Conservation (phyloP, 257 asterid genomes). For the Hygrophila difformis region DNA sequence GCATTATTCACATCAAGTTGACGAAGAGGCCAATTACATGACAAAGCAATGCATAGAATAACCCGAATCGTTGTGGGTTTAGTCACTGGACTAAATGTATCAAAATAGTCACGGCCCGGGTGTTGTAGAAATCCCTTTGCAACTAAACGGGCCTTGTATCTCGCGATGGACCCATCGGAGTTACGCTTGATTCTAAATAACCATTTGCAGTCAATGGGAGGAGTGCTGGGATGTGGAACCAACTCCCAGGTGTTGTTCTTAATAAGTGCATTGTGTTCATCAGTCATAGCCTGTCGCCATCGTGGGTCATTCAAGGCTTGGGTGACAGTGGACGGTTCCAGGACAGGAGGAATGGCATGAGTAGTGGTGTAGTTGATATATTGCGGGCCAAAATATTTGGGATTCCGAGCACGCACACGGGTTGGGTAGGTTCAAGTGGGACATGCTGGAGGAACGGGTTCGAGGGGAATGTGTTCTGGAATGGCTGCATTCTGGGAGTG, state of each 20-base stretch:
- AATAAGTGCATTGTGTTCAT: not conserved
- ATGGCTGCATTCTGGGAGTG: too few relatives aligned
- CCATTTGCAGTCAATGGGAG: not conserved
- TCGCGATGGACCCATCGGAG: not conserved
- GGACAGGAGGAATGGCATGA: not conserved
- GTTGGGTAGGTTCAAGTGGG: not conserved
- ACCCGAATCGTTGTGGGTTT: constrained; percentile 1
- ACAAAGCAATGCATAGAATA: not conserved
- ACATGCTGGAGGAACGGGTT: not conserved
- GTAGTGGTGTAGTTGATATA: not conserved
- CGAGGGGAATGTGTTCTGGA: too few relatives aligned
- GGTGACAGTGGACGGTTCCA: not conserved
- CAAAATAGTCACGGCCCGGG: not conserved
- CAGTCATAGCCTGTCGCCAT: constrained; percentile 10
- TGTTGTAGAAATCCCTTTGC: not conserved
- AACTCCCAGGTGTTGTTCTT: constrained; percentile 3
- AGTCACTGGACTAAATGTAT: constrained; percentile 4
- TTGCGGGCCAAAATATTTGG: not conserved
- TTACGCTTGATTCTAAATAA: constrained; percentile 1
- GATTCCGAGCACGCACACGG: not conserved
- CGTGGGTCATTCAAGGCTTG: constrained; percentile 1
- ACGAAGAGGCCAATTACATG: not conserved
- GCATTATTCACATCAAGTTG: constrained; percentile 10
- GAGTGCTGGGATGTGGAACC: not conserved
- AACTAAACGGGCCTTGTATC: constrained; percentile 10